phyloP scores from a whole-genome alignment of 768 basidiomycete genomes.

The Kondoa subrosea region DNA sequence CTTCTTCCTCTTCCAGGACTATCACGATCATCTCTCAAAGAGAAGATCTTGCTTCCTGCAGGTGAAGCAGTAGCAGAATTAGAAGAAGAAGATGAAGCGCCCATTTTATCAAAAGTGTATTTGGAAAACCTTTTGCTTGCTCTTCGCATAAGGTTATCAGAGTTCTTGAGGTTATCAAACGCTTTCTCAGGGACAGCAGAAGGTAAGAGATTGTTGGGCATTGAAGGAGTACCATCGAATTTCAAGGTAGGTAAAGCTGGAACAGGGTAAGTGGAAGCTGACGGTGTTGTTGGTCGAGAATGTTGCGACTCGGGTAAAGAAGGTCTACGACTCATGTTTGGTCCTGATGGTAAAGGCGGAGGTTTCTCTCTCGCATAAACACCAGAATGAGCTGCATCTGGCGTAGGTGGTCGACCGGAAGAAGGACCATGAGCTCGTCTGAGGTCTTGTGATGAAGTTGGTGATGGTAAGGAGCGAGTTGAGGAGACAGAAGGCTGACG shows the following conservation, averaged over 20 bases:
- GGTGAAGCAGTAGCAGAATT: neutral
- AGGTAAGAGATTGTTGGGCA: neutral
- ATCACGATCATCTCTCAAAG: too few species aligned
- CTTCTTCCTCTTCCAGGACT: neutral
- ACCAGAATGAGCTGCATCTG: slow-evolving; percentile 4
- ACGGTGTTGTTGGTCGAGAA: neutral
- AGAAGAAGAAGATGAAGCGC: slow-evolving; percentile 36
- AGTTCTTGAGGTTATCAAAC: slow-evolving; percentile 71
- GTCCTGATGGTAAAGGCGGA: neutral
- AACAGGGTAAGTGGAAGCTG: too few species aligned
- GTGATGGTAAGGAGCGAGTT: slow-evolving; percentile 7
- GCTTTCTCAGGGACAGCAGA: slow-evolving; percentile 32
- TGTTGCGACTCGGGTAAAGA: neutral
- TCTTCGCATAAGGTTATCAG: slow-evolving; percentile 67
- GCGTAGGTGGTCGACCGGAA: slow-evolving; percentile 1
- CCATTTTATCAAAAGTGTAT: slow-evolving; percentile 89
- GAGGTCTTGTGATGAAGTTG: neutral
- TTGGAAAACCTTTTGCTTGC: slow-evolving; percentile 92
- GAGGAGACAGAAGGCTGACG: neutral
- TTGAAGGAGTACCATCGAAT: slow-evolving; percentile 3
- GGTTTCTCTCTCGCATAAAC: neutral
- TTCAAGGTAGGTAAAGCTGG: neutral
- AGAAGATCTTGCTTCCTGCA: neutral
- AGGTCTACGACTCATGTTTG: neutral
- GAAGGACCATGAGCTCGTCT: neutral